phyloP scores from a whole-genome alignment of 2,329 filamentous ascomycete species.

The Fusarium sp. region DNA sequence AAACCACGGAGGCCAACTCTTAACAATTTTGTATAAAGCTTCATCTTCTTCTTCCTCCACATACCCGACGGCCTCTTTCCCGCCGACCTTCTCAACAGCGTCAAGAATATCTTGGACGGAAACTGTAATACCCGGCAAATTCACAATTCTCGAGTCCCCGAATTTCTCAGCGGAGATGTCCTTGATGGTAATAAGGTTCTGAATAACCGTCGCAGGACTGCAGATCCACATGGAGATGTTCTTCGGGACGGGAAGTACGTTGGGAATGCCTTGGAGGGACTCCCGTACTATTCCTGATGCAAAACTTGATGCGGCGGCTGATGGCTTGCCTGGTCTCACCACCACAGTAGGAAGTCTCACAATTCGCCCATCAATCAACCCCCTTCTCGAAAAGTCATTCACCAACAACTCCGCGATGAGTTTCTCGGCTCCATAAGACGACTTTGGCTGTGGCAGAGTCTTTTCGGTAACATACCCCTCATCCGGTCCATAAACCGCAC shows the following conservation, averaged over 20 bases:
- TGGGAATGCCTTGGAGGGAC: conserved; percentile 59
- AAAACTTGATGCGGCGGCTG: conserved; percentile 70
- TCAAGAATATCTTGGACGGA: conserved; percentile 65
- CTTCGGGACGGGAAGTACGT: conserved; percentile 58
- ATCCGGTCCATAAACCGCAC: conserved; percentile 66
- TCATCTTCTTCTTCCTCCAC: conserved; percentile 61
- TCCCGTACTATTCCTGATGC: conserved; percentile 72
- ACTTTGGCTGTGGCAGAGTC: conserved; percentile 60
- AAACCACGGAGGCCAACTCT: conserved; percentile 65
- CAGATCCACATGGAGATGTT: conserved; percentile 63
- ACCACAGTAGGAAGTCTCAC: conserved; percentile 70
- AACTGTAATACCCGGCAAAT: conserved; percentile 64
- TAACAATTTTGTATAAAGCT: conserved; percentile 61
- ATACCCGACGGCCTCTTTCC: conserved; percentile 55
- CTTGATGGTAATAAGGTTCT: conserved; percentile 60
- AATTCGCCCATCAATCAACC: conserved; percentile 66
- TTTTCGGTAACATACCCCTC: conserved; percentile 33
- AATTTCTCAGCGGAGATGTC: conserved; percentile 55
- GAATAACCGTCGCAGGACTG: conserved; percentile 61
- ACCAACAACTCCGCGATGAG: conserved; percentile 65
- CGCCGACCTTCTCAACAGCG: conserved; percentile 61
- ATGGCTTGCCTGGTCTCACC: conserved; percentile 69
- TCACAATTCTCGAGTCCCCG: conserved; percentile 57
- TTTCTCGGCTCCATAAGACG: conserved; percentile 71
- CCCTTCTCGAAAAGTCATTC: conserved; percentile 56